Evolutionary conservation across 768 basidiomycete genomes (phyloP), one percentile per base, ranked within the genome.

Genomic region (Termitomyces sp.): DNA sequence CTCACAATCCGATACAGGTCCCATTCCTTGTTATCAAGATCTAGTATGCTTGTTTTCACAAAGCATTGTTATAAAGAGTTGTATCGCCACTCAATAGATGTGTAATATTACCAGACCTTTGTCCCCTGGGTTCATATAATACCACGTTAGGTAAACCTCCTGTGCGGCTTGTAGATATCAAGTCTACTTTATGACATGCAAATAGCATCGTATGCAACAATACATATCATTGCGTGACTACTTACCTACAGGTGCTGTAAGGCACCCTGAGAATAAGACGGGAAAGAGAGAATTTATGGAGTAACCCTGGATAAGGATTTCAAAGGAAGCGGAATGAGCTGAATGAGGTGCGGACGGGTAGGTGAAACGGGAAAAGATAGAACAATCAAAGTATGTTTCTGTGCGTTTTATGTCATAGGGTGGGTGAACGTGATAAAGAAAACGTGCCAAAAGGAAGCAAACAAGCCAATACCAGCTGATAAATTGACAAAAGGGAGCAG

Each of bases 11-110:
- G 4, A 30, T 37, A 0, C 58, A 91, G 89, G 87, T 94, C 23
- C 91, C 91, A 0, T 94, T 93, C 77, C 82, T 93, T 63, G 82
- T 92, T 53, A 82, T 94, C 21, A 75, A 73, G 50, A 80, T 90
- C 63, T 88, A 55, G 48, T 19, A 3, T 49, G 46, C 26, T 40
- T 12, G 41, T 31, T 38, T 12, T 23, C n/a, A 26, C 31, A 8
- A 30, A 50, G 11, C 17, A 12, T 15, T 50, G 31, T 9, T 33
- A 33, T 33, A 9, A 26, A 54, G 23, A 63, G 79, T 90, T 57
- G 82, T 93, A 42, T 19, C n/a, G 14, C 23, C n/a, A 40, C 42
- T 33, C 28, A 50, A 31, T 50, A 50, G 50, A 47, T 30, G 43
- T 56, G 55, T 57, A 53, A 49, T 51, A 61, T 45, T 54, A 55